Percentiles rank a stretch among this genome's conserved stretches.
Evolutionary conservation across 2,329 filamentous ascomycete species (phyloP).

Genomic region (Ampelomyces quisqualis): DNA sequence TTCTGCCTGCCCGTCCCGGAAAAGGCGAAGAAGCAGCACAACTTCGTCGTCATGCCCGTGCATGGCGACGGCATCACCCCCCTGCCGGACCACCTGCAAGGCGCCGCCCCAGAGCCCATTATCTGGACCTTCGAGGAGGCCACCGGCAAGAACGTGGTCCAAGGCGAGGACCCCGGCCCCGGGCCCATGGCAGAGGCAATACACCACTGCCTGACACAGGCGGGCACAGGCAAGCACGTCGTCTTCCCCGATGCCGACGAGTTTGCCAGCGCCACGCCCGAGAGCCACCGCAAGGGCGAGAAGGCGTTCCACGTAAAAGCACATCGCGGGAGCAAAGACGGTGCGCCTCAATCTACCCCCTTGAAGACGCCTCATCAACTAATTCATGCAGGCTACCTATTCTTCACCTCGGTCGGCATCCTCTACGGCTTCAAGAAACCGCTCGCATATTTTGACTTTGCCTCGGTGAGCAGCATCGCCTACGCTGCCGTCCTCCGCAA

Average conservation of each 20-base stretch:
- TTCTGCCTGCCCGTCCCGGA: conserved; percentile 65
- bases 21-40: conserved; percentile 63
- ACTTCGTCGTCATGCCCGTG: conserved; percentile 61
- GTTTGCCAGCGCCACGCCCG: conserved; percentile 61
- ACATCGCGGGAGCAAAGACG: conserved; percentile 65
- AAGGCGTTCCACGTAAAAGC: conserved; percentile 65
- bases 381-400: conserved; percentile 57
- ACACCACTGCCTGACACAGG: conserved; percentile 43
- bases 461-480: conserved; percentile 59
- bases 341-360: conserved; percentile 40
- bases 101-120: conserved; percentile 54
- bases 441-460: conserved; percentile 62
- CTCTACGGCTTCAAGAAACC: conserved; percentile 68
- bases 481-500: conserved; percentile 66
- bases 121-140: conserved; percentile 62
- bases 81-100: conserved; percentile 42
- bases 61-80: conserved; percentile 53
- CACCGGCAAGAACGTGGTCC: conserved; percentile 46
- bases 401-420: conserved; percentile 62
- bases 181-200: conserved; percentile 49
- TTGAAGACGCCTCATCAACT: not conserved
- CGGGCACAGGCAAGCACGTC: conserved; percentile 51
- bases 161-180: conserved; percentile 48
- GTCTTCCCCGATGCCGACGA: conserved; percentile 57
- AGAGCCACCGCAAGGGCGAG: conserved; percentile 63